Evolutionary conservation across 78 protist genomes (phyloP).

Genomic region (Bodo saltans): DNA sequence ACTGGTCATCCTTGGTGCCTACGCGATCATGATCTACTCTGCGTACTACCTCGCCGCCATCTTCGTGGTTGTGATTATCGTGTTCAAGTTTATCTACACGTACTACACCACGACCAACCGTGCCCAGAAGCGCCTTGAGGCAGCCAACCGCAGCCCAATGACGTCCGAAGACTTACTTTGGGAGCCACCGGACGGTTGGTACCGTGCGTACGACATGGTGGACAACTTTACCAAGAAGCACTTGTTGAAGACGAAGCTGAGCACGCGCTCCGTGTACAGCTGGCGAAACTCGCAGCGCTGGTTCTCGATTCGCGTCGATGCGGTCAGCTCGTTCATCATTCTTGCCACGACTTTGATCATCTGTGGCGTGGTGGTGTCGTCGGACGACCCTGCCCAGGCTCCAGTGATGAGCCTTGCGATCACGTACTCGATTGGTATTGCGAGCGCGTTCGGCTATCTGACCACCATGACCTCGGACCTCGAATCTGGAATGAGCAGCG

Average conservation of each 20-base stretch:
- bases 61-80: constrained; percentile 48
- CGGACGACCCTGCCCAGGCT: background rate
- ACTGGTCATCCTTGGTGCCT: background rate
- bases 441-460: constrained; percentile 13
- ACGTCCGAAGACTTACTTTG: constrained; percentile 46
- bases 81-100: constrained; percentile 55
- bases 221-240: background rate
- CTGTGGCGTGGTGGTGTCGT: constrained; percentile 25
- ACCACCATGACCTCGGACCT: constrained; percentile 16
- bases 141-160: constrained; percentile 45
- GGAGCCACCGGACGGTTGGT: constrained; percentile 61
- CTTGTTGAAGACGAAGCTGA: background rate
- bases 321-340: constrained; percentile 54
- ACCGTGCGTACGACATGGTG: background rate
- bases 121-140: constrained; percentile 58
- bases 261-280: background rate
- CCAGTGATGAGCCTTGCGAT: constrained; percentile 48
- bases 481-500: constrained; percentile 21
- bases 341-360: constrained; percentile 39
- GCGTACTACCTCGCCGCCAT: constrained; percentile 49
- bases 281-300: constrained; percentile 42
- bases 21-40: constrained; percentile 14
- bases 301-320: constrained; percentile 71
- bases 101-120: constrained; percentile 61
- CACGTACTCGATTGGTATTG: constrained; percentile 36